Evolutionary conservation across 2,329 filamentous ascomycete species (phyloP).

Genomic region (Aureobasidium pullulans): DNA sequence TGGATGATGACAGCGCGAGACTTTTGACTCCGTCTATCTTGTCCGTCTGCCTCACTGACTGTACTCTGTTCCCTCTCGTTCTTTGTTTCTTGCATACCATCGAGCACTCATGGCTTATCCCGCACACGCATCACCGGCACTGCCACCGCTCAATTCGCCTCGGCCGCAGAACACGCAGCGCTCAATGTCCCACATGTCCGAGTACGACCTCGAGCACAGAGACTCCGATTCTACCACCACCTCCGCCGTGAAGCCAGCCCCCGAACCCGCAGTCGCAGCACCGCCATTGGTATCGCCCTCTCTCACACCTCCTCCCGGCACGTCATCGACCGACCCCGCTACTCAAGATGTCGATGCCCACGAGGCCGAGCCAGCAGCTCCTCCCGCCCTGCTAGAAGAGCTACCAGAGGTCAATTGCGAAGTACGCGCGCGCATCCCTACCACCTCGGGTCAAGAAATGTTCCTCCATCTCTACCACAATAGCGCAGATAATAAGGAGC

Average conservation of each 20-base stretch:
- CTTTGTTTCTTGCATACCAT: neutral
- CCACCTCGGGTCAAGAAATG: conserved; percentile 87
- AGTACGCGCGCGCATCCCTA: conserved; percentile 90
- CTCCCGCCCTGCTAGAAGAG: conserved; percentile 64
- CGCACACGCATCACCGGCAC: conserved; percentile 35
- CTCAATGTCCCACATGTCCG: conserved; percentile 27
- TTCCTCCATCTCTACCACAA: conserved; percentile 94
- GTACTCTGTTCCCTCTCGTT: neutral
- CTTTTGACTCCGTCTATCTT: neutral
- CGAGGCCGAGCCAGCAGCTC: conserved; percentile 33
- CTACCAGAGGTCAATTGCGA: conserved; percentile 87
- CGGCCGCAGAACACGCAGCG: conserved; percentile 33
- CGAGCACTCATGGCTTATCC: conserved; percentile 15
- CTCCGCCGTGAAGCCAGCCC: conserved; percentile 13
- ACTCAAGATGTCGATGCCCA: conserved; percentile 17
- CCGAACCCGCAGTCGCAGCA: conserved; percentile 22
- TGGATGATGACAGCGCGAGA: conserved; percentile 8
- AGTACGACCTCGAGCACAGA: conserved; percentile 29
- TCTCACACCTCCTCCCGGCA: conserved; percentile 30
- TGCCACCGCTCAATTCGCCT: conserved; percentile 46
- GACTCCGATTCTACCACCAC: conserved; percentile 19
- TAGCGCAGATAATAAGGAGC: conserved; percentile 88
- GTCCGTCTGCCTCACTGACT: neutral
- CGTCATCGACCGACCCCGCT: conserved; percentile 25
- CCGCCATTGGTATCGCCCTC: conserved; percentile 42